These are phyloP conservation scores for Tilletia horrida DNA, from an alignment of 1,284 basidiomycete genomes.

Conservation along the genomic window DNA sequence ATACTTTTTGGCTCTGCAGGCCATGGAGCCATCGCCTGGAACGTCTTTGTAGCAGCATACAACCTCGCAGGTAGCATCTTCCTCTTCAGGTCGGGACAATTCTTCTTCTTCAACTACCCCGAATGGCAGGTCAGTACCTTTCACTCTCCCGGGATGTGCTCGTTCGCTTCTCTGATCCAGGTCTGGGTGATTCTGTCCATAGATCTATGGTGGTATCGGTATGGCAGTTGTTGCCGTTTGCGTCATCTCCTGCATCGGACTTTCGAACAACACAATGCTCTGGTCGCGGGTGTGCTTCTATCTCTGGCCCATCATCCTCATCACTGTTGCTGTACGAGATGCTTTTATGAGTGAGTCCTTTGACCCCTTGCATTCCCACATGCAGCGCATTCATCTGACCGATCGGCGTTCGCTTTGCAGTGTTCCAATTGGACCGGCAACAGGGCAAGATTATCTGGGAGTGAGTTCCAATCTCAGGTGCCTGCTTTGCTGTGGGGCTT, in stretches of 20 bases:
- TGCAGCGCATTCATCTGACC: background rate
- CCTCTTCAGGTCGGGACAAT: slow-evolving; percentile 66
- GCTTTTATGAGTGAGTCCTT: slow-evolving; percentile 68
- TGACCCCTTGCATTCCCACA: background rate
- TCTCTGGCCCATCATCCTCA: slow-evolving; percentile 70
- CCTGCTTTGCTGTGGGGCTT: too few relatives aligned
- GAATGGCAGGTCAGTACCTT: slow-evolving; percentile 55
- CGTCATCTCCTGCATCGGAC: slow-evolving; percentile 64
- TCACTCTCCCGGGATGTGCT: background rate
- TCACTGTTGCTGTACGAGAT: slow-evolving; percentile 66
- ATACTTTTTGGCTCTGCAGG: slow-evolving; percentile 17
- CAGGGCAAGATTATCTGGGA: slow-evolving; percentile 68
- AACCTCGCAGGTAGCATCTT: slow-evolving; percentile 69
- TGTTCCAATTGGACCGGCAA: slow-evolving; percentile 46
- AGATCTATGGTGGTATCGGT: slow-evolving; percentile 72
- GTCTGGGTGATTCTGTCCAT: slow-evolving; percentile 29
- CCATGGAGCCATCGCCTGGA: slow-evolving; percentile 71
- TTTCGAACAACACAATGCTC: slow-evolving; percentile 70
- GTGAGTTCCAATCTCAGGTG: too few relatives aligned
- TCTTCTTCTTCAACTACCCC: slow-evolving; percentile 67
- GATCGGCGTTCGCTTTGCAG: slow-evolving; percentile 12
- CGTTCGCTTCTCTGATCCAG: too few relatives aligned
- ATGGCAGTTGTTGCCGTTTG: slow-evolving; percentile 64
- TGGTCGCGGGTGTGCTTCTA: slow-evolving; percentile 69
- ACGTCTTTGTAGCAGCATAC: slow-evolving; percentile 67